Base-by-base conservation (phyloP, 2,329 filamentous ascomycete genomes). In the Stemphylium beticola region DNA sequence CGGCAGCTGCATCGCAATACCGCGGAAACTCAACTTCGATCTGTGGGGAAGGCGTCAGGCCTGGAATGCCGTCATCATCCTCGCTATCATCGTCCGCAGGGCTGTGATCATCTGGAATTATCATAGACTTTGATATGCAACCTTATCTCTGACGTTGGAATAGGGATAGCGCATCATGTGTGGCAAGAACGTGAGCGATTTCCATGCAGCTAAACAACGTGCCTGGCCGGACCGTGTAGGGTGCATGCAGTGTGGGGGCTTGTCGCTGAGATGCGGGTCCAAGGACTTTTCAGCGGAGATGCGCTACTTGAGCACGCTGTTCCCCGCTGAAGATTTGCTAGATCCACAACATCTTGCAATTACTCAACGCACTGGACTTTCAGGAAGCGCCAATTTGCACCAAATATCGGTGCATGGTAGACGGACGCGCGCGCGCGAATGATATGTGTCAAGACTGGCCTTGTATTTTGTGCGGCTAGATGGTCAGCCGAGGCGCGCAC, bases 91-190 rank as follows among this genome's bases (percentile, higher is more conserved):
- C 36, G 32, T 45, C 37, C 4, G 38, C 24, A 36, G 47, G 40
- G 48, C 38, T 38, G 22, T 40, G 50, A 33, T 51, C 36, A 54
- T 49, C 36, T 36, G 31, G 24, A 50, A 58, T 53, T 48, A 50
- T 39, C 40, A 55, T 50, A 49, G 48, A 58, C 37, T 59, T 41
- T 46, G 49, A 53, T 65, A 71, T 72, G 69, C 70, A 62, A 61
- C 64, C 71, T 74, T 74, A 74, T 74, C 72, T 74, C 60, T 65
- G 29, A 44, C 42, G 34, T 60, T 24, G 46, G 49, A 49, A 68
- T 60, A 44, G 60, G 66, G 18, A 46, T 72, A 69, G 69, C 57
- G 65, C 48, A 31, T 31, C 38, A 61, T 29, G 29, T 33, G 55
- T 60, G 53, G 50, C 49, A 20, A 61, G 37, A 32, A 41, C 38